phyloP scores from a whole-genome alignment of 2,329 filamentous ascomycete genomes.

The Talaromyces piceae region DNA sequence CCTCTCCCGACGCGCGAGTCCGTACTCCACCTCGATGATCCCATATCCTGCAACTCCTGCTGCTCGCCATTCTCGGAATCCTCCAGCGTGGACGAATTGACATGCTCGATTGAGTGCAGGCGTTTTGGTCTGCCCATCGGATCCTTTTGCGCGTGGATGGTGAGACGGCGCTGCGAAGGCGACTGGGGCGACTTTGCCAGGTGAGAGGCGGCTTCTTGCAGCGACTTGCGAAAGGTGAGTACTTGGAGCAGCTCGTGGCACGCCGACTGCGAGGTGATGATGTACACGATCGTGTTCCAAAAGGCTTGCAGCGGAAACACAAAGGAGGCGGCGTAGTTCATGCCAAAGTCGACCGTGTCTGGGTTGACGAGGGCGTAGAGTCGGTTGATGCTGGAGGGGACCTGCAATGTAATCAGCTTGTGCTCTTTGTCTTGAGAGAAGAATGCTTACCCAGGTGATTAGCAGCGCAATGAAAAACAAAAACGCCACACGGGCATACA shows the following conservation, averaged over 20 bases:
- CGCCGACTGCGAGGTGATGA: slow-evolving; percentile 49
- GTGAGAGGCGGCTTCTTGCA: not conserved
- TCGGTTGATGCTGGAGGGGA: slow-evolving; percentile 66
- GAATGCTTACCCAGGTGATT: slow-evolving; percentile 25
- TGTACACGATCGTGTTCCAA: slow-evolving; percentile 71
- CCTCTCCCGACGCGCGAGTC: not conserved
- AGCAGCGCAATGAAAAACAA: slow-evolving; percentile 27
- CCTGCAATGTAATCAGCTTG: slow-evolving; percentile 10
- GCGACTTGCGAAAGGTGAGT: not conserved
- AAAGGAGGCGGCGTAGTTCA: slow-evolving; percentile 61
- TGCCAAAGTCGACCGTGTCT: slow-evolving; percentile 42
- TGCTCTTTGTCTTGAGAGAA: not conserved
- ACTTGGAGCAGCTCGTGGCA: slow-evolving; percentile 2
- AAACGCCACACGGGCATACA: slow-evolving; percentile 22
- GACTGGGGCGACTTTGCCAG: not conserved
- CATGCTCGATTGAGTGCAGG: slow-evolving; percentile 3
- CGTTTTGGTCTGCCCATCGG: slow-evolving; percentile 7
- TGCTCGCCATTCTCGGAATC: slow-evolving; percentile 1
- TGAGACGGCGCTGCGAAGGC: slow-evolving; percentile 5
- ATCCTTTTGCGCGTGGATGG: not conserved
- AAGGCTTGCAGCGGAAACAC: slow-evolving; percentile 72
- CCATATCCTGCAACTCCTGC: slow-evolving; percentile 4
- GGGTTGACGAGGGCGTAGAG: slow-evolving; percentile 59
- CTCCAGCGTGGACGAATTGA: not conserved
- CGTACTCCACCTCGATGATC: slow-evolving; percentile 7